Evolutionary conservation across 768 basidiomycete genomes (phyloP).

Genomic region (Amanita pseudoporphyria): DNA sequence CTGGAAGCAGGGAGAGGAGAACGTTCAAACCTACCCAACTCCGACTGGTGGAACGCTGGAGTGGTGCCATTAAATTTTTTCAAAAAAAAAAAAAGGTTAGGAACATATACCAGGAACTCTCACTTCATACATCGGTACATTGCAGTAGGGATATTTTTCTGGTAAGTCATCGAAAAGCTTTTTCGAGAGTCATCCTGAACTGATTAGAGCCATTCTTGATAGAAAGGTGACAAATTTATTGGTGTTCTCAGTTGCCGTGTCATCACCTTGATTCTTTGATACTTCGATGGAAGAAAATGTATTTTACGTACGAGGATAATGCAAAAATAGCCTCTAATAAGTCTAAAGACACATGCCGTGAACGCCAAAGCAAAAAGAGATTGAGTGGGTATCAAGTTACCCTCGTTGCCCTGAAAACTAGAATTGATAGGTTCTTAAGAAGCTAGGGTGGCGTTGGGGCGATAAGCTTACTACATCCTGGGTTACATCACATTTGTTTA

Average conservation of each 20-base stretch:
- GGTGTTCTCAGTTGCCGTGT: not conserved
- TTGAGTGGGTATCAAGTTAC: not conserved
- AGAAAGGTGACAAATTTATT: not conserved
- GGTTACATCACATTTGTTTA: not conserved
- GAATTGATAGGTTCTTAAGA: not conserved
- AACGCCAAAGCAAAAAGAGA: not conserved
- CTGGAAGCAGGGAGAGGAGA: constrained; percentile 8
- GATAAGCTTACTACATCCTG: not conserved
- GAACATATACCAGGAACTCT: not conserved
- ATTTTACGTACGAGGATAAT: not conserved
- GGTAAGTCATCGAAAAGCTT: no score
- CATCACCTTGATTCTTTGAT: not conserved
- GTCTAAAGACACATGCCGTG: not conserved
- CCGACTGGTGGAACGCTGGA: constrained; percentile 17
- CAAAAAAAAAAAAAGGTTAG: not conserved
- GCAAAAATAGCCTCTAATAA: not conserved
- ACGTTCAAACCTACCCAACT: not conserved
- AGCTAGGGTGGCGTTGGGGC: not conserved
- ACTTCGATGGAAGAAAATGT: not conserved
- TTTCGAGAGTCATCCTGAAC: no score
- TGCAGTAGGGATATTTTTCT: not conserved
- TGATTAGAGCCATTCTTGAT: not conserved
- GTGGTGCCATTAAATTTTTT: not conserved
- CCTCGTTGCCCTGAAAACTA: not conserved
- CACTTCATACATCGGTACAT: not conserved